These are phyloP conservation scores for Cladophialophora chaetospira DNA, from an alignment of 2,329 filamentous ascomycete species.

Conservation along the genomic window DNA sequence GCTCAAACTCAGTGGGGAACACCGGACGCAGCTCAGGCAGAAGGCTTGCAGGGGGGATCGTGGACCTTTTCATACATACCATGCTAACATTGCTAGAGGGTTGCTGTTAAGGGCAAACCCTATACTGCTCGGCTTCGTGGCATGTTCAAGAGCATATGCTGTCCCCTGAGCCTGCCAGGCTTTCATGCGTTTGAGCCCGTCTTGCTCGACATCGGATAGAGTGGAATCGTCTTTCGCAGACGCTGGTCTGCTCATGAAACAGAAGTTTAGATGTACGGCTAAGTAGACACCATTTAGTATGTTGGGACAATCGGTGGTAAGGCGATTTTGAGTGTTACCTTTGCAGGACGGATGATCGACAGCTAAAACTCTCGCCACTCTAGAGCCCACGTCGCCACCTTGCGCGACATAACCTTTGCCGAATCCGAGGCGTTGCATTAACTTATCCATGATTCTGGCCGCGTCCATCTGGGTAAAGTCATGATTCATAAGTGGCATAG, in stretches of 20 bases:
- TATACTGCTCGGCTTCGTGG: slow-evolving; percentile 58
- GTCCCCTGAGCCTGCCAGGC: slow-evolving; percentile 45
- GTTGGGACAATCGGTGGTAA: too few relatives aligned
- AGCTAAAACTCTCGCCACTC: slow-evolving; percentile 48
- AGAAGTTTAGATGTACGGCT: slow-evolving; percentile 30
- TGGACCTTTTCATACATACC: too few relatives aligned
- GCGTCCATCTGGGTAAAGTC: slow-evolving; percentile 47
- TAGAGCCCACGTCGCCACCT: slow-evolving; percentile 59
- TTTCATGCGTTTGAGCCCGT: slow-evolving; percentile 41
- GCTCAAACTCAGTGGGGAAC: too few relatives aligned
- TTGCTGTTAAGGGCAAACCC: slow-evolving; percentile 56
- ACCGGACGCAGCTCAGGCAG: too few relatives aligned
- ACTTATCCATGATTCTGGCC: slow-evolving; percentile 50
- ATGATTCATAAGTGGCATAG: slow-evolving; percentile 46
- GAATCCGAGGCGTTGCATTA: slow-evolving; percentile 59
- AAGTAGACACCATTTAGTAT: neutral
- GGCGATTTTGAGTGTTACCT: slow-evolving; percentile 10
- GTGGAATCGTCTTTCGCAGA: neutral
- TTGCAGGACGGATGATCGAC: slow-evolving; percentile 50
- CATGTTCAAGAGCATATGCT: slow-evolving; percentile 57
- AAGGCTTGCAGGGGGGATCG: too few relatives aligned
- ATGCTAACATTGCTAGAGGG: slow-evolving; percentile 59
- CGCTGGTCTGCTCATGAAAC: neutral
- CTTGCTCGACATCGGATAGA: neutral
- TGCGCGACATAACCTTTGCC: slow-evolving; percentile 57